phyloP scores from a whole-genome alignment of 2,329 filamentous ascomycete genomes.

The Davidsoniella virescens region DNA sequence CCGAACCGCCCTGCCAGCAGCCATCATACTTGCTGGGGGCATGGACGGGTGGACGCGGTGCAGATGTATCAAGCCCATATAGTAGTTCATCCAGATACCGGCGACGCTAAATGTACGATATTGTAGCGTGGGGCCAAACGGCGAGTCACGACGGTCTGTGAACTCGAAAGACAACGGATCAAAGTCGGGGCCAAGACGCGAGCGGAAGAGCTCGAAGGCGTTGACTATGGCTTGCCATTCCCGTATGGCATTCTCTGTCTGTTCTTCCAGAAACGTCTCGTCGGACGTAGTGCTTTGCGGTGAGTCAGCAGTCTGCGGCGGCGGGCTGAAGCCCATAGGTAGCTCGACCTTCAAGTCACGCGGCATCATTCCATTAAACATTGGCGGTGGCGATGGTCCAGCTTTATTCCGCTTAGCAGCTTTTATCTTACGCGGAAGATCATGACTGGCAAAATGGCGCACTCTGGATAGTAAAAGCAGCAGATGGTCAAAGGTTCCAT shows the following conservation, averaged over 20 bases:
- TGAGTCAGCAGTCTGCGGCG: slow-evolving; percentile 28
- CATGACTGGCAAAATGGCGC: slow-evolving; percentile 60
- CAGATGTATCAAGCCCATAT: slow-evolving; percentile 72
- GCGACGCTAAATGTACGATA: slow-evolving; percentile 81
- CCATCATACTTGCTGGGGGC: slow-evolving; percentile 80
- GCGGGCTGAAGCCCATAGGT: slow-evolving; percentile 39
- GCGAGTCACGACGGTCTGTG: slow-evolving; percentile 41
- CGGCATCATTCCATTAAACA: slow-evolving; percentile 41
- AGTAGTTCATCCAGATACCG: slow-evolving; percentile 73
- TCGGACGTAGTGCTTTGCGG: slow-evolving; percentile 29
- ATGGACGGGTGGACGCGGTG: slow-evolving; percentile 72
- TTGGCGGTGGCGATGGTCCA: slow-evolving; percentile 24
- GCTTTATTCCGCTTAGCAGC: slow-evolving; percentile 25
- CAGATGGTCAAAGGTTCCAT: slow-evolving; percentile 79
- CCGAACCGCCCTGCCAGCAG: slow-evolving; percentile 59
- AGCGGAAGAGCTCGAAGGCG: slow-evolving; percentile 51
- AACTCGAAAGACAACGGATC: slow-evolving; percentile 57
- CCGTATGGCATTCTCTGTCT: slow-evolving; percentile 50
- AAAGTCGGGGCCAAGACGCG: slow-evolving; percentile 57
- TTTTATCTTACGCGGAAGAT: slow-evolving; percentile 62
- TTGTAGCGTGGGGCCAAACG: slow-evolving; percentile 67
- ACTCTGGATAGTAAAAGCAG: slow-evolving; percentile 68
- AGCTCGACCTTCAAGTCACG: slow-evolving; percentile 31
- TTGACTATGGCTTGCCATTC: slow-evolving; percentile 66
- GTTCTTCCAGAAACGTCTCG: slow-evolving; percentile 43